Base-by-base conservation (phyloP, 345 rosid genomes). In the Brassica carinata region DNA sequence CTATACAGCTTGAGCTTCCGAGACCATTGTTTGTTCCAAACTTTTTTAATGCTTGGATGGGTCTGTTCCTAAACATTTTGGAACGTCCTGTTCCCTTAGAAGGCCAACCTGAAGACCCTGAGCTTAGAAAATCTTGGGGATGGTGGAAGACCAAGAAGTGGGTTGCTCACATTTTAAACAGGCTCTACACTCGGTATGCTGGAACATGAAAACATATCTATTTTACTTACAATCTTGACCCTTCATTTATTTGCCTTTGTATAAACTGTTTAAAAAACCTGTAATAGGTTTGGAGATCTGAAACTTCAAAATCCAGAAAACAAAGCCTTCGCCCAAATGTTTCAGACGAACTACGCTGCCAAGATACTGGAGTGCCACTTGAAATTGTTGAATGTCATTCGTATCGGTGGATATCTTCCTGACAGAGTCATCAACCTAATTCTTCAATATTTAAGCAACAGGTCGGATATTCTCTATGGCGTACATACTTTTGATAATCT, bases 141-240 rank as follows among this genome's bases (percentile, higher is more conserved):
- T 96, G 99, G 99, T 96, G 99, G 99, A 96, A 96, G 83, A 91
- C 90, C 87, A 96, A 96, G 87, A 96, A 96, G 81, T 96, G 99
- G 99, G 91, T 97, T 0, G 93, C 92, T 79, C 98, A 96, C 82
- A 96, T 96, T 81, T 85, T 94, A 79, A 96, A 96, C 85, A 89
- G 98, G 89, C 91, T 96, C 7, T 94, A 90, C 83, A 92, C 98
- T 36, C 76, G 99, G 98, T 92, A 80, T 65, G 88, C 67, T 26
- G 62, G 69, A 45, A 11, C 57, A 33, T 72, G 45, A 58, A 67
- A 61, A 23, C 40, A 1, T 33, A 36, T 45, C 26, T 40, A 10
- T 18, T 17, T 17, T 62, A 62, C 70, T 67, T 72, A 30, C 61
- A 45, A 61, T 59, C 71, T 72, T 61, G 31, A 29, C 14, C 45